A percentile compares a stretch with the other conserved stretches of the same genome.
phyloP scores from a whole-genome alignment of 2,329 filamentous ascomycete species.

The Cadophora luteo-olivacea region DNA sequence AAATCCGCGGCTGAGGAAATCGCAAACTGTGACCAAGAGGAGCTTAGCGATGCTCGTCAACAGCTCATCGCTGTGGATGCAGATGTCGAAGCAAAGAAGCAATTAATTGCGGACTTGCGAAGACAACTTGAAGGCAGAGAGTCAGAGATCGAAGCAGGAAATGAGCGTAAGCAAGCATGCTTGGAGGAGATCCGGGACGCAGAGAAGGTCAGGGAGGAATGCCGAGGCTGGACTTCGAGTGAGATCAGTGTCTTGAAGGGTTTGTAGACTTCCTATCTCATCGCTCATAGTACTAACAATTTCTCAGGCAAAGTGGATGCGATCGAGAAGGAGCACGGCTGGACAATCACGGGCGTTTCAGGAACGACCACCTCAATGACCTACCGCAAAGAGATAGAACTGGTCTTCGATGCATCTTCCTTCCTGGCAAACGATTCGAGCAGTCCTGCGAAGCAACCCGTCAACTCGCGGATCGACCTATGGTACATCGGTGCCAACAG shows the following conservation, averaged over 20 bases:
- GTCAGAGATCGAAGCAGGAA: slow-evolving; percentile 64
- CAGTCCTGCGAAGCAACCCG: slow-evolving; percentile 29
- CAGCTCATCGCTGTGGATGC: slow-evolving; percentile 68
- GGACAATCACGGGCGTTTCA: slow-evolving; percentile 72
- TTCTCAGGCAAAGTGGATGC: slow-evolving; percentile 65
- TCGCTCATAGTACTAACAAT: slow-evolving; percentile 46
- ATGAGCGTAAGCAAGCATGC: slow-evolving; percentile 72
- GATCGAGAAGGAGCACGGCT: slow-evolving; percentile 72
- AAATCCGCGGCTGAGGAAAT: slow-evolving; percentile 76
- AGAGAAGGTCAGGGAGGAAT: slow-evolving; percentile 85
- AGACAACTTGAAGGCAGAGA: slow-evolving; percentile 72
- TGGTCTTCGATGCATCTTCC: slow-evolving; percentile 71
- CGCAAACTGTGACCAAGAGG: slow-evolving; percentile 80
- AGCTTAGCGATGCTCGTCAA: slow-evolving; percentile 76
- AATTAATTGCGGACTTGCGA: slow-evolving; percentile 70
- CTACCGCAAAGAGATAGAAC: slow-evolving; percentile 74
- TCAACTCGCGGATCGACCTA: slow-evolving; percentile 67
- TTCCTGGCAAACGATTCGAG: slow-evolving; percentile 53
- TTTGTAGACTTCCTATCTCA: slow-evolving; percentile 48
- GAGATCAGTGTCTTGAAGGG: slow-evolving; percentile 84
- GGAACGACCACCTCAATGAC: slow-evolving; percentile 73
- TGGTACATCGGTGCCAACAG: slow-evolving; percentile 70
- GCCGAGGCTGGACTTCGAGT: slow-evolving; percentile 83
- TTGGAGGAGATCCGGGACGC: slow-evolving; percentile 80
- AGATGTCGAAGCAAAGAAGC: slow-evolving; percentile 73